These are phyloP conservation scores for Saturnispora serradocipensis DNA, from an alignment of 805 yeast genomes.

Conservation along the genomic window DNA sequence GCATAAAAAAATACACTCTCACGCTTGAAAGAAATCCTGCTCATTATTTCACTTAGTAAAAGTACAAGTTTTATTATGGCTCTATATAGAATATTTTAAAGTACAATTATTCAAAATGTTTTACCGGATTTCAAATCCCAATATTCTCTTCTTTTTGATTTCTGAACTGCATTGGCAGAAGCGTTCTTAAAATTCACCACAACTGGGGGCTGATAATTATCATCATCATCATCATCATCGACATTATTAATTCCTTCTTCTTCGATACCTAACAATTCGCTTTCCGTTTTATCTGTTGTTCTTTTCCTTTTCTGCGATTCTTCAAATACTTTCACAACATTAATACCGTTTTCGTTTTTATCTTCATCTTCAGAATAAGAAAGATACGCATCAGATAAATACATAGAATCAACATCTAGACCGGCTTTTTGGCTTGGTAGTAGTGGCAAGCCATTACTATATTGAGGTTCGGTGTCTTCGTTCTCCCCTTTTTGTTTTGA, in stretches of 20 bases:
- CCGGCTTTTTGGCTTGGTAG: constrained; percentile 83
- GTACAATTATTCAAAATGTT: not conserved
- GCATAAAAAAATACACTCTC: too few species aligned
- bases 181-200: constrained; percentile 24
- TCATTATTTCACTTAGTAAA: not conserved
- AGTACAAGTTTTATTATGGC: not conserved
- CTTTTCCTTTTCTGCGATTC: constrained; percentile 8
- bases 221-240: constrained; percentile 4
- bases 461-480: not conserved
- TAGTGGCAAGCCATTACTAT: constrained; percentile 5
- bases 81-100: not conserved
- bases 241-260: constrained; percentile 11
- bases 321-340: constrained; percentile 18
- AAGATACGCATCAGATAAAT: constrained; percentile 30
- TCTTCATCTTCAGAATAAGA: constrained; percentile 22
- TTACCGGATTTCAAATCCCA: constrained; percentile 45
- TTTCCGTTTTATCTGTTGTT: constrained; percentile 11
- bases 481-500: not conserved
- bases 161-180: constrained; percentile 66
- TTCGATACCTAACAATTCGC: constrained; percentile 20
- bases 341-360: constrained; percentile 6
- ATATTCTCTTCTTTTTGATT: constrained; percentile 56
- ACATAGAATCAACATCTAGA: constrained; percentile 39
- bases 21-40: not conserved
- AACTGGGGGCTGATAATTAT: not conserved